phyloP scores from a whole-genome alignment of 1,139 yeast species.

The Geotrichum fermentans region DNA sequence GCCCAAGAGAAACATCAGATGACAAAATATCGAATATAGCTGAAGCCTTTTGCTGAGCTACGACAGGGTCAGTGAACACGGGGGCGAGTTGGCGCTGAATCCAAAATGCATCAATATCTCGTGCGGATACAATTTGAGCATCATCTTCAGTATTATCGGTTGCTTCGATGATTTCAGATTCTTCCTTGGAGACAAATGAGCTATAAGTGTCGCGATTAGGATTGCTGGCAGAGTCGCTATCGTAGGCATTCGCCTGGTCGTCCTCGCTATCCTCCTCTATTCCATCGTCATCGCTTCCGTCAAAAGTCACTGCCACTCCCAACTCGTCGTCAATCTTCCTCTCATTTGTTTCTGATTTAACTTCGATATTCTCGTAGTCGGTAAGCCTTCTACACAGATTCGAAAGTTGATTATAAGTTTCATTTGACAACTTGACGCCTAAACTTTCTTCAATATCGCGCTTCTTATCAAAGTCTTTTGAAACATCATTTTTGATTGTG shows the following conservation, averaged over 20 bases:
- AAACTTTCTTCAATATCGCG: constrained; percentile 46
- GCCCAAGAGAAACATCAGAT: constrained; percentile 37
- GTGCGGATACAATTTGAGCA: constrained; percentile 34
- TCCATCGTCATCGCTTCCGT: constrained; percentile 43
- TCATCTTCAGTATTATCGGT: constrained; percentile 33
- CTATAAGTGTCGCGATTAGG: constrained; percentile 35
- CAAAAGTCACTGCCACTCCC: constrained; percentile 46
- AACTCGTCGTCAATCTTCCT: constrained; percentile 38
- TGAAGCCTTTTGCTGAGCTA: constrained; percentile 36
- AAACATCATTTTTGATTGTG: constrained; percentile 48
- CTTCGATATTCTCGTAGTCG: constrained; percentile 46
- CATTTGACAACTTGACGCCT: constrained; percentile 43
- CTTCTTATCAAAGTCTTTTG: constrained; percentile 43
- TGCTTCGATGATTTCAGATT: constrained; percentile 32
- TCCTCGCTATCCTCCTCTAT: constrained; percentile 34
- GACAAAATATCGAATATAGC: constrained; percentile 37
- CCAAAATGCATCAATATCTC: constrained; percentile 50
- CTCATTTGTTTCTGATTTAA: constrained; percentile 28
- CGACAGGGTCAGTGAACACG: constrained; percentile 39
- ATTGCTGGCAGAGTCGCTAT: constrained; percentile 25
- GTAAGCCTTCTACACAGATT: constrained; percentile 52
- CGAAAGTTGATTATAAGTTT: constrained; percentile 50
- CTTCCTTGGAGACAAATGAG: constrained; percentile 27
- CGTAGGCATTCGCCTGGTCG: constrained; percentile 34
- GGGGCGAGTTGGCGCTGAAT: constrained; percentile 44